Conservation (phyloP, 139 green algal species). For the Chlorella sp. region DNA sequence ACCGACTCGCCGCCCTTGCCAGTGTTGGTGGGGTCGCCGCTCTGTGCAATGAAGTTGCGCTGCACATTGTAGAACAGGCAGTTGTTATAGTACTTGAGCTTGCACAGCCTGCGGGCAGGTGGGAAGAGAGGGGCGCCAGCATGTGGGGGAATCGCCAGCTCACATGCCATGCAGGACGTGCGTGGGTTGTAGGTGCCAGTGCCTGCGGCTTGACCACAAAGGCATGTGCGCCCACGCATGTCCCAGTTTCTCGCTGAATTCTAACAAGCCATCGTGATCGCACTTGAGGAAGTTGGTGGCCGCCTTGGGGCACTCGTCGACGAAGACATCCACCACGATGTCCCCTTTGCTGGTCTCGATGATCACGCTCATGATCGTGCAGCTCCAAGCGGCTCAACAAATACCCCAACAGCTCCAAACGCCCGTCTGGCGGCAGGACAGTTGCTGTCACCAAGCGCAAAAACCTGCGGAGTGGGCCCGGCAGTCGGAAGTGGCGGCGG, state of each 20-base stretch:
- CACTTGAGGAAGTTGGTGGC: slow-evolving; percentile 95
- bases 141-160: too few species aligned
- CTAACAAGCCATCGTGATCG: not conserved
- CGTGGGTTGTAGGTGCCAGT: too few species aligned
- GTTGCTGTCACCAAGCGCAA: too few species aligned
- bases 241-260: too few species aligned
- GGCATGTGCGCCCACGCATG: too few species aligned
- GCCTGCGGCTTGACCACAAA: too few species aligned
- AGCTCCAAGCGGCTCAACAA: too few species aligned
- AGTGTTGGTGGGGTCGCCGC: slow-evolving; percentile 89
- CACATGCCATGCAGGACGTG: too few species aligned
- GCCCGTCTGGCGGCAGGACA: too few species aligned
- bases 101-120: slow-evolving; percentile 56
- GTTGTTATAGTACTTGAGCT: slow-evolving; percentile 96
- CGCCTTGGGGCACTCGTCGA: slow-evolving; percentile 84
- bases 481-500: too few species aligned
- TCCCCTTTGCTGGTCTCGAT: slow-evolving; percentile 96
- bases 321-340: slow-evolving; percentile 93
- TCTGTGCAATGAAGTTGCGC: slow-evolving; percentile 89
- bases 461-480: not conserved
- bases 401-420: too few species aligned
- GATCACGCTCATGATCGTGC: slow-evolving; percentile 74
- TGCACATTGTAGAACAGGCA: slow-evolving; percentile 93
- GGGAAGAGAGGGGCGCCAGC: too few species aligned
- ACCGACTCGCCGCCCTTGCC: slow-evolving; percentile 92